Percentiles rank a stretch among this genome's conserved stretches.
phyloP scores from a whole-genome alignment of 148 eudicot genomes.

The Rhododendron henanense region DNA sequence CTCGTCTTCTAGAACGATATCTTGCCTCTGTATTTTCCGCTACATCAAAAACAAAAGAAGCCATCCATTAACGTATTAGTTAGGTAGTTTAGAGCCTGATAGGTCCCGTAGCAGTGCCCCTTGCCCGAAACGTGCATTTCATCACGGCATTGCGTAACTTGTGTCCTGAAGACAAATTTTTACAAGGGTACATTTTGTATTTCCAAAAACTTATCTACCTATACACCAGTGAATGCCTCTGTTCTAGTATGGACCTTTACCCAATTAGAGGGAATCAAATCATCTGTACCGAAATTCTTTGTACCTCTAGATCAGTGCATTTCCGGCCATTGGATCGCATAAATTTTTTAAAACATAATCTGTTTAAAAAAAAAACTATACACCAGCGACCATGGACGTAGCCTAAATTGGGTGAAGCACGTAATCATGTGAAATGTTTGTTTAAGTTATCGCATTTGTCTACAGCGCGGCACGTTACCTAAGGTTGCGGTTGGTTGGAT shows the following conservation, averaged over 20 bases:
- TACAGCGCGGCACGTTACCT: not conserved
- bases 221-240: not conserved
- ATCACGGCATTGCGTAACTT: not conserved
- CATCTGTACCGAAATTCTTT: no score
- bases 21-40: no score
- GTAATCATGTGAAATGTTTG: not conserved
- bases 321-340: no score
- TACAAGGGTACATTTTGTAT: not conserved
- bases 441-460: not conserved
- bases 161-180: not conserved
- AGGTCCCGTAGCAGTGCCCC: not conserved
- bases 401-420: not conserved
- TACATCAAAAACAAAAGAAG: not conserved
- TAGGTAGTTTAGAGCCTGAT: not conserved
- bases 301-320: not conserved
- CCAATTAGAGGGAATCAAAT: not conserved
- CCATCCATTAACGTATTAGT: not conserved
- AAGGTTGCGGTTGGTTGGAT: not conserved
- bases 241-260: not conserved
- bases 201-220: not conserved
- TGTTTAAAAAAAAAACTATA: no score
- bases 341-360: no score
- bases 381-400: no score
- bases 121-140: not conserved
- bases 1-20: no score